Conservation (phyloP, 116 monocot species). For the Phalaenopsis hybrid region DNA sequence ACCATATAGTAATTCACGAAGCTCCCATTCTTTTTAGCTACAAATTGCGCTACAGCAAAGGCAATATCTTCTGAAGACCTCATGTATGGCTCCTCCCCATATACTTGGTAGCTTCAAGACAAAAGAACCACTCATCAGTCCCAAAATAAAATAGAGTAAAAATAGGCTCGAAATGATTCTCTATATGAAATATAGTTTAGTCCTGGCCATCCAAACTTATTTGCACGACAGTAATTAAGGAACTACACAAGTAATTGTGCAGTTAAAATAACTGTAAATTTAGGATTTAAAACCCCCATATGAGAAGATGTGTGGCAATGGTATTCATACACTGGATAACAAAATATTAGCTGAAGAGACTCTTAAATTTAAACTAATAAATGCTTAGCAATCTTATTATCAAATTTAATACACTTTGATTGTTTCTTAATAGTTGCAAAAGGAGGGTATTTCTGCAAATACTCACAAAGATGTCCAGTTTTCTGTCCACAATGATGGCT, state of each 20-base stretch:
- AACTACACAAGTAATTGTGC: no score
- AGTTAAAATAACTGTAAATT: no score
- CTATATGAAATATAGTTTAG: background rate
- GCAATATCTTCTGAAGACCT: conserved; percentile 72
- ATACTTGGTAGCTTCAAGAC: conserved; percentile 48
- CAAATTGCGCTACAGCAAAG: conserved; percentile 53
- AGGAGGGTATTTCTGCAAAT: background rate
- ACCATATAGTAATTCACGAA: conserved; percentile 97
- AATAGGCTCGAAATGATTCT: background rate
- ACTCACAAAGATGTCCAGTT: conserved; percentile 79
- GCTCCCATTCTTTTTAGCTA: conserved; percentile 74
- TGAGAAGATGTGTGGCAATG: background rate
- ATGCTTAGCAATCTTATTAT: no score
- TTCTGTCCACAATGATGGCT: conserved; percentile 89
- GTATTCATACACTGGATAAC: no score
- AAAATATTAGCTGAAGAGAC: no score
- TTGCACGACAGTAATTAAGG: no score
- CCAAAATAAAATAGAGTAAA: background rate
- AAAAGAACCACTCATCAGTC: conserved; percentile 3
- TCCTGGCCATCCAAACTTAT: no score
- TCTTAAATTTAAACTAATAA: no score
- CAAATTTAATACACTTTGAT: no score
- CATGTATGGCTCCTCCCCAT: conserved; percentile 41
- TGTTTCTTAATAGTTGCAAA: background rate
- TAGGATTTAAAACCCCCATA: no score